Evolutionary conservation across 1,284 basidiomycete species (phyloP).

Genomic region (Boletus mariae): DNA sequence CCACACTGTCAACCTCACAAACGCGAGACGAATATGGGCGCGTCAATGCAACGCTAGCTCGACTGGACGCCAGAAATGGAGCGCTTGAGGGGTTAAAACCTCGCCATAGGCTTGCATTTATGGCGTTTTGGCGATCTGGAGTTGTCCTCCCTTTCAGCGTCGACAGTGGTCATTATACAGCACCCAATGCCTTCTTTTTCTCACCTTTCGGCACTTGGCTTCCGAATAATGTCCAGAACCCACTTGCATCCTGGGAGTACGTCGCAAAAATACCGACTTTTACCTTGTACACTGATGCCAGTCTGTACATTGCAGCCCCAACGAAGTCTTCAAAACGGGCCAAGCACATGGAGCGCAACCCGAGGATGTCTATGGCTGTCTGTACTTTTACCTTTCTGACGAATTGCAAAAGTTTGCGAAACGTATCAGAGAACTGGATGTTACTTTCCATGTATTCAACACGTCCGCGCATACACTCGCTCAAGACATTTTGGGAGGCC

Average conservation of each 20-base stretch:
- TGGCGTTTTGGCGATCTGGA: conserved; percentile 38
- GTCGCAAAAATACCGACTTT: conserved; percentile 15
- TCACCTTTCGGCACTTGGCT: conserved; percentile 31
- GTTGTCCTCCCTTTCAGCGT: conserved; percentile 43
- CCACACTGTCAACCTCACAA: conserved; percentile 18
- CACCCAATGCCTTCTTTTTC: conserved; percentile 39
- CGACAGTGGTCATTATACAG: conserved; percentile 32
- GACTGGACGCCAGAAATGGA: conserved; percentile 35
- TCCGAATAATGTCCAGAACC: conserved; percentile 30
- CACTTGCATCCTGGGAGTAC: conserved; percentile 41
- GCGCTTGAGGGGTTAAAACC: conserved; percentile 30
- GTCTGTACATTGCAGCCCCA: conserved; percentile 7
- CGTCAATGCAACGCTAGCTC: conserved; percentile 26
- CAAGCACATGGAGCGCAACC: conserved; percentile 31
- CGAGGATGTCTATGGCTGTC: conserved; percentile 43
- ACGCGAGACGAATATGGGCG: conserved; percentile 26
- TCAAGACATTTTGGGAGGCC: conserved; percentile 9
- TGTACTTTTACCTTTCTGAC: conserved; percentile 41
- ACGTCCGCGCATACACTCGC: conserved; percentile 28
- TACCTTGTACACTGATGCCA: background rate
- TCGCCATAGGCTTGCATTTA: conserved; percentile 39
- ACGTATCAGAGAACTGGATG: conserved; percentile 32
- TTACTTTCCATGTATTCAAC: conserved; percentile 31
- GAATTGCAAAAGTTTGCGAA: conserved; percentile 36
- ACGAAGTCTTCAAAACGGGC: conserved; percentile 33